phyloP scores from a whole-genome alignment of 139 green algal species.

The Helicosporidium sp. region DNA sequence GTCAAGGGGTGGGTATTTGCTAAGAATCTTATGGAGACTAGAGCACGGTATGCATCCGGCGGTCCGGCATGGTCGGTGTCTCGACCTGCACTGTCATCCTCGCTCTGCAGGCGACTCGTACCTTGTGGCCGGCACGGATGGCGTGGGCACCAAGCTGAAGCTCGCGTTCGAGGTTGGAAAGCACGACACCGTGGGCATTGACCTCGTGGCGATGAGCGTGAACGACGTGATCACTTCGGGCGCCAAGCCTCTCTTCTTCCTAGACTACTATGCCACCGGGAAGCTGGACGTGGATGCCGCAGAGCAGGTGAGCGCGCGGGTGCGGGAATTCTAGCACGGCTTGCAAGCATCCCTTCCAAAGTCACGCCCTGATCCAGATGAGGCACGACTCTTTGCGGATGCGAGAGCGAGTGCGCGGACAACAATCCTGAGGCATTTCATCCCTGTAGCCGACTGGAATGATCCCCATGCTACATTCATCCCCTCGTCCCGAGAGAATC shows the following conservation, averaged over 20 bases:
- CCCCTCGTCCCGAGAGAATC: not conserved
- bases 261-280: constrained; percentile 91
- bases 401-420: too few relatives aligned
- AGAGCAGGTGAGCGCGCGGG: constrained; percentile 37
- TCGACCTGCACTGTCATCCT: too few relatives aligned
- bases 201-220: constrained; percentile 91
- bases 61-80: too few relatives aligned
- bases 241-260: constrained; percentile 91
- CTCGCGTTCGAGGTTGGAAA: constrained; percentile 87
- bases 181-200: constrained; percentile 92
- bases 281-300: constrained; percentile 81
- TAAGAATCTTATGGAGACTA: too few relatives aligned
- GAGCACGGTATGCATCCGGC: too few relatives aligned
- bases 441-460: constrained; percentile 11
- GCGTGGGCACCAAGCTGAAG: constrained; percentile 95
- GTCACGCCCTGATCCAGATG: too few relatives aligned
- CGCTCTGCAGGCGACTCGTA: constrained; percentile 70
- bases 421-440: too few relatives aligned
- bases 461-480: constrained; percentile 19
- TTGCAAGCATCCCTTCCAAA: too few relatives aligned
- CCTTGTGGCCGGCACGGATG: constrained; percentile 87
- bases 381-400: too few relatives aligned
- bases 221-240: constrained; percentile 91
- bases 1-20: too few relatives aligned
- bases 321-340: too few relatives aligned